These are phyloP conservation scores for Ganoderma lingzhi DNA, from an alignment of 1,284 basidiomycete genomes.

Conservation along the genomic window DNA sequence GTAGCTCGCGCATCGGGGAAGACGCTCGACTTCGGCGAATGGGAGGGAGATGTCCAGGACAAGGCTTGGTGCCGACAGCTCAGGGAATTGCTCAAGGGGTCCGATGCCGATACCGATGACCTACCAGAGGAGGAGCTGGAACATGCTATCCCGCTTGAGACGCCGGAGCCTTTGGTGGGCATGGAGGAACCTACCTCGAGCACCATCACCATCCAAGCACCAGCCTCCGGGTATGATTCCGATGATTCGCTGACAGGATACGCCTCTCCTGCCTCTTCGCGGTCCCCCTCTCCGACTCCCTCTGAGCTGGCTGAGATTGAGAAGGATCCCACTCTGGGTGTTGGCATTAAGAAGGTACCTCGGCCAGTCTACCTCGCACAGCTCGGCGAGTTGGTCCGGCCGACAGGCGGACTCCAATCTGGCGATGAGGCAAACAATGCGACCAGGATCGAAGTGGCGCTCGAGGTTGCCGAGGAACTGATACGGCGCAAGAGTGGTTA, in stretches of 20 bases:
- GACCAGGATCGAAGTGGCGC: constrained; percentile 79
- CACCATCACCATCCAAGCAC: constrained; percentile 20
- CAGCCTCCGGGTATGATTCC: constrained; percentile 64
- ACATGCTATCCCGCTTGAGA: constrained; percentile 3
- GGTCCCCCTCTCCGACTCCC: constrained; percentile 81
- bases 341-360: constrained; percentile 70
- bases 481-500: constrained; percentile 84
- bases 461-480: constrained; percentile 81
- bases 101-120: constrained; percentile 57
- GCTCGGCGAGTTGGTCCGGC: constrained; percentile 74
- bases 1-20: constrained; percentile 69
- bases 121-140: not conserved
- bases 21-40: constrained; percentile 81
- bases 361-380: constrained; percentile 88
- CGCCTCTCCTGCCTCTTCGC: constrained; percentile 68
- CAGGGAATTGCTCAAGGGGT: constrained; percentile 56
- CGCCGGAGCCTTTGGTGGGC: constrained; percentile 7
- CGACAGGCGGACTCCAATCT: constrained; percentile 51
- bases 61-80: constrained; percentile 71
- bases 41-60: constrained; percentile 84
- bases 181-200: constrained; percentile 11
- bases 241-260: constrained; percentile 89
- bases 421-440: constrained; percentile 75
- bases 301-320: constrained; percentile 86
- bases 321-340: constrained; percentile 79